Percentiles rank a stretch among this genome's conserved stretches.
These are phyloP conservation scores for Maudiozyma saulgeensis DNA, from an alignment of 805 yeast genomes.

Conservation along the genomic window DNA sequence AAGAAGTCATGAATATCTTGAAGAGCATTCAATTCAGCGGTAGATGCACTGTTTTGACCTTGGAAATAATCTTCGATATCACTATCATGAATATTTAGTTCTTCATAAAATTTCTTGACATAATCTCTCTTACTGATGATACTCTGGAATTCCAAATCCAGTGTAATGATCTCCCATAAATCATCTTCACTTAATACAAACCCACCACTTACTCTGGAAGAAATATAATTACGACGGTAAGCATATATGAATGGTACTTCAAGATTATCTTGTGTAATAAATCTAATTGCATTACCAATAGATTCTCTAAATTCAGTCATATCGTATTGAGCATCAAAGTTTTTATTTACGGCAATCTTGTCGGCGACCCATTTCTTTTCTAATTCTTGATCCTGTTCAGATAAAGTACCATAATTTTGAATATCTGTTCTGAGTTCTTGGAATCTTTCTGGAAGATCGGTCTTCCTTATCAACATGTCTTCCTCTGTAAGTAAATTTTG, in stretches of 20 bases:
- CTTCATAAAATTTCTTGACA: conserved; percentile 46
- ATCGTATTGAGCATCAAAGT: conserved; percentile 30
- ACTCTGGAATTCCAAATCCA: conserved; percentile 85
- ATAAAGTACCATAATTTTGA: conserved; percentile 53
- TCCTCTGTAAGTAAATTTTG: conserved; percentile 86
- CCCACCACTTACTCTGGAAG: conserved; percentile 35
- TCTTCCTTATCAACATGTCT: conserved; percentile 77
- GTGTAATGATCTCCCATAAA: conserved; percentile 79
- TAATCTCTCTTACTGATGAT: conserved; percentile 62
- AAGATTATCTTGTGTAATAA: conserved; percentile 62
- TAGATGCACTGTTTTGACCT: conserved; percentile 40
- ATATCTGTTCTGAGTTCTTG: conserved; percentile 65
- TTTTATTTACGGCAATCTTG: conserved; percentile 49
- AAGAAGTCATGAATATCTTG: conserved; percentile 84
- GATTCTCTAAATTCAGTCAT: conserved; percentile 53
- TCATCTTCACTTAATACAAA: conserved; percentile 63
- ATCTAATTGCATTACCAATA: conserved; percentile 61
- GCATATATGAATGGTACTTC: conserved; percentile 96
- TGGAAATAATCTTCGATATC: conserved; percentile 46
- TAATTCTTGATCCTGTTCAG: conserved; percentile 54
- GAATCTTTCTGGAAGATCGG: conserved; percentile 87
- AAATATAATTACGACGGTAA: conserved; percentile 80
- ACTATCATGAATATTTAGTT: conserved; percentile 49
- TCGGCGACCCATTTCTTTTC: conserved; percentile 80
- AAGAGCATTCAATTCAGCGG: conserved; percentile 49